Percentiles rank a stretch among this genome's conserved stretches.
phyloP scores from a whole-genome alignment of 2,329 filamentous ascomycete genomes.

The Dissoconium aciculare region DNA sequence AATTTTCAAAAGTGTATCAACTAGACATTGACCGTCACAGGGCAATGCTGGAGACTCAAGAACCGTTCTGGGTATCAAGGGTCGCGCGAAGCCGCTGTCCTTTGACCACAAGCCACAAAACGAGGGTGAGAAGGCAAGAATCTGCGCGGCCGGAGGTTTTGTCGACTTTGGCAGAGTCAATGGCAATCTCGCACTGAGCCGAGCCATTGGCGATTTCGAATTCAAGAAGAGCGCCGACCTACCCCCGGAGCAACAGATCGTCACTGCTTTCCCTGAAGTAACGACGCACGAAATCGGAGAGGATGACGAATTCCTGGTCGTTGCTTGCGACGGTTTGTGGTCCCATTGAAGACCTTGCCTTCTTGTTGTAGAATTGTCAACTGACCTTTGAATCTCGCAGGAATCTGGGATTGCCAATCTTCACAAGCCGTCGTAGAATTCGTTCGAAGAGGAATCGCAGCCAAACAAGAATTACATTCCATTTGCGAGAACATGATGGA shows the following conservation, averaged over 20 bases:
- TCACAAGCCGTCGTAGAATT: conserved; percentile 97
- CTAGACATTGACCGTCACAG: conserved; percentile 34
- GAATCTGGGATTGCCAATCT: conserved; percentile 99
- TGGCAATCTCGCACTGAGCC: conserved; percentile 88
- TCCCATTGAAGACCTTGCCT: too few species aligned
- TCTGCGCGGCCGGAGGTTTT: conserved; percentile 88
- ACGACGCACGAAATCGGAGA: conserved; percentile 77
- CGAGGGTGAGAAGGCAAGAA: conserved; percentile 91
- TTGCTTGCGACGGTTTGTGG: conserved; percentile 75
- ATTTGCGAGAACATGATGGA: conserved; percentile 99
- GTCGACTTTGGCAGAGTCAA: conserved; percentile 98
- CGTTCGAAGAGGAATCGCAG: conserved; percentile 86
- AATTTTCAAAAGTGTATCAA: conserved; percentile 1
- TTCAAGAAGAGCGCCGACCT: conserved; percentile 99
- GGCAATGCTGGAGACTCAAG: conserved; percentile 95
- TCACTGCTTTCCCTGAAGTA: conserved; percentile 91
- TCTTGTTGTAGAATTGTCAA: too few species aligned
- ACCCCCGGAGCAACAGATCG: conserved; percentile 94
- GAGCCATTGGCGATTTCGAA: conserved; percentile 96
- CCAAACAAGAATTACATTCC: conserved; percentile 83
- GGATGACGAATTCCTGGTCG: conserved; percentile 88
- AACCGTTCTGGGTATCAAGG: conserved; percentile 90
- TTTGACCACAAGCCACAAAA: conserved; percentile 99
- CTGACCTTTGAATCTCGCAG: too few species aligned
- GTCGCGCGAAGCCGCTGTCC: conserved; percentile 91